Conservation (phyloP, 495 filamentous ascomycete species). For the Lindgomyces ingoldianus region DNA sequence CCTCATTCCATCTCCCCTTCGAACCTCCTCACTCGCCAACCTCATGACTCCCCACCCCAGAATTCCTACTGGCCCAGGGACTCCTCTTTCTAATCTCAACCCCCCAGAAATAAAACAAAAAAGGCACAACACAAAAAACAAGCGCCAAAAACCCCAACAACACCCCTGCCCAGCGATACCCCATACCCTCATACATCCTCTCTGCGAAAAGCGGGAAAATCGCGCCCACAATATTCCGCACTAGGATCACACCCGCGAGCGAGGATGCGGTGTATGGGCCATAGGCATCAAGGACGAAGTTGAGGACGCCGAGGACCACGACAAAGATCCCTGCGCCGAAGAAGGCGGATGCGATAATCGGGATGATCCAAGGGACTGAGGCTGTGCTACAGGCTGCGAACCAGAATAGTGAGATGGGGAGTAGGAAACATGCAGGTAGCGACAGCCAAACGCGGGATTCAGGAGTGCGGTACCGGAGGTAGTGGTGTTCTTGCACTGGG, state of each 20-base stretch:
- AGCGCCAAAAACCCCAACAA: neutral
- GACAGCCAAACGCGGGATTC: slow-evolving; percentile 42
- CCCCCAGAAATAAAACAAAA: neutral
- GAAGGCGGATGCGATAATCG: slow-evolving; percentile 39
- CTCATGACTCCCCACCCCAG: neutral
- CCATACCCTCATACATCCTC: slow-evolving; percentile 20
- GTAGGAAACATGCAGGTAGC: slow-evolving; percentile 36
- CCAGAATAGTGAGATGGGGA: slow-evolving; percentile 41
- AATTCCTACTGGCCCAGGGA: neutral
- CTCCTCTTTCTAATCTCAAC: neutral
- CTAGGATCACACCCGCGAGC: slow-evolving; percentile 52
- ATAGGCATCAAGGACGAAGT: slow-evolving; percentile 60
- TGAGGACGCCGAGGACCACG: slow-evolving; percentile 61
- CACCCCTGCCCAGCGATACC: neutral
- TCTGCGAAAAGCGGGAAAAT: slow-evolving; percentile 45
- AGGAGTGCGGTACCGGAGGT: slow-evolving; percentile 37
- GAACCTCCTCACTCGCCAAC: neutral
- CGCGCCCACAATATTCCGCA: slow-evolving; percentile 49
- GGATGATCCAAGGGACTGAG: slow-evolving; percentile 33
- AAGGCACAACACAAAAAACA: neutral
- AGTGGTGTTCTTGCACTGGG: slow-evolving; percentile 50
- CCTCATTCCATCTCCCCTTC: too few species aligned
- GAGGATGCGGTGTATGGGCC: slow-evolving; percentile 53
- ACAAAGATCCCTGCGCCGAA: slow-evolving; percentile 42
- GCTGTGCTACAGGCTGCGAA: slow-evolving; percentile 42